Evolutionary conservation across 2,329 filamentous ascomycete genomes (phyloP), one percentile per base, ranked within the genome.

Genomic region (Venturiaceae sp.): DNA sequence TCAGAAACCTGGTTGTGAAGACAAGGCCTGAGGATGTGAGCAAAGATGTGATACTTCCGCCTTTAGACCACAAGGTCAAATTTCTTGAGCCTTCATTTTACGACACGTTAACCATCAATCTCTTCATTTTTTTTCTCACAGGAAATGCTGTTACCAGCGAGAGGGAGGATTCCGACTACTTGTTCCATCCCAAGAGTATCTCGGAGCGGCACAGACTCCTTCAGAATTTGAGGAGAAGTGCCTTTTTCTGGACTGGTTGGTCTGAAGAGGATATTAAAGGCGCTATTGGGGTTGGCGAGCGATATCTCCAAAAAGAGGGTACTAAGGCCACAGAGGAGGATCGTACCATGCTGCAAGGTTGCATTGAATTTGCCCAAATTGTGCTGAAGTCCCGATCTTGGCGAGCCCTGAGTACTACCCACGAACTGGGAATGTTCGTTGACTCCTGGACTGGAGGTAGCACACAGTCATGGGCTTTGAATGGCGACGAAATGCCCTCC

Each of bases 81-180:
- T 79, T 86, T 57, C 77, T 96, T 1, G 83, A 94, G 61, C 91
- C 91, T 0, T 92, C 86, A 1, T 90, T 86, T 65, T 90, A 92
- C 66, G 92, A 96, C 70, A 90, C 85, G 66, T 71, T 96, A 9
- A 89, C 86, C 0, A 78, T 92, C 28, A 96, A 96, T 63, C 73
- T 95, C 1, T 96, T 96, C 67, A 82, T 89, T 0, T 87, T 94
- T 72, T 84, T 90, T 67, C 83, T 96, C 52, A 85, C 88, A 1
- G 86, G 90, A 63, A 97, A 97, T 67, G 85, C 90, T 0, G 84
- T 97, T 0, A 92, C 92, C 26, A 96, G 91, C 5, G 89, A 96
- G 67, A 79, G 92, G 11, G 84, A 81, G 0, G 92, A 92, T 65
- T 23, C 82, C 58, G 92, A 96, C 68, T 96, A 96, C 67, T 86